These are phyloP conservation scores for Choiromyces venosus DNA, from an alignment of 495 filamentous ascomycete species.

Conservation along the genomic window DNA sequence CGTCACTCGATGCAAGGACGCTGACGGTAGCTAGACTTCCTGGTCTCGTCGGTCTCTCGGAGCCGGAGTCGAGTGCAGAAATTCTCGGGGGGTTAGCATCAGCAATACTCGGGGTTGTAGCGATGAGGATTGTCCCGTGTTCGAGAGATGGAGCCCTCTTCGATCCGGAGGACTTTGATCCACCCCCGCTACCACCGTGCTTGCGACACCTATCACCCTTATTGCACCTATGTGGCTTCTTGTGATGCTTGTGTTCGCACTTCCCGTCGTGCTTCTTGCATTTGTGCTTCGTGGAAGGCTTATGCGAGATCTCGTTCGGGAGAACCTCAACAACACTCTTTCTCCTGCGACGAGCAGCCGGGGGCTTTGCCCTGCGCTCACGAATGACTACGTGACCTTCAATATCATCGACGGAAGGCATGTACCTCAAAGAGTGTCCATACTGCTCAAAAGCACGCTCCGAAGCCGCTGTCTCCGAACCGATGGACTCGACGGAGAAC, in stretches of 20 bases:
- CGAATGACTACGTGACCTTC: conserved; percentile 25
- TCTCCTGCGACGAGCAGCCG: conserved; percentile 19
- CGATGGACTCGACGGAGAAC: conserved; percentile 33
- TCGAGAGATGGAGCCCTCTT: conserved; percentile 55
- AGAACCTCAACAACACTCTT: conserved; percentile 11
- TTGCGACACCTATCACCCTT: conserved; percentile 88
- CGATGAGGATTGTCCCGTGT: conserved; percentile 41
- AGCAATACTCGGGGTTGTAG: conserved; percentile 41
- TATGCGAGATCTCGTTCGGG: conserved; percentile 39
- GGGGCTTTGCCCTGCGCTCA: conserved; percentile 19
- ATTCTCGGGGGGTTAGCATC: conserved; percentile 30
- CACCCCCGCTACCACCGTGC: conserved; percentile 18
- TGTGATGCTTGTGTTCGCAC: conserved; percentile 29
- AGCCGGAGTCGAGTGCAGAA: conserved; percentile 21
- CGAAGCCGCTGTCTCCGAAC: conserved; percentile 33
- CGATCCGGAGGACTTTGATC: conserved; percentile 53
- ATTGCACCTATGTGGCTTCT: conserved; percentile 67
- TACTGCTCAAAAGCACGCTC: conserved; percentile 25
- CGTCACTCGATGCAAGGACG: conserved; percentile 82
- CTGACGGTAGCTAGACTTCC: conserved; percentile 52
- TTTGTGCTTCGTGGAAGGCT: conserved; percentile 41
- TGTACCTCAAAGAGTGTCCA: conserved; percentile 28
- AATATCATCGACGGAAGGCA: conserved; percentile 30
- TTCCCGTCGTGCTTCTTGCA: conserved; percentile 43
- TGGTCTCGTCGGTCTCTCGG: conserved; percentile 24